Conservation (phyloP, 2,329 filamentous ascomycete genomes). For the Diaporthe helianthi region DNA sequence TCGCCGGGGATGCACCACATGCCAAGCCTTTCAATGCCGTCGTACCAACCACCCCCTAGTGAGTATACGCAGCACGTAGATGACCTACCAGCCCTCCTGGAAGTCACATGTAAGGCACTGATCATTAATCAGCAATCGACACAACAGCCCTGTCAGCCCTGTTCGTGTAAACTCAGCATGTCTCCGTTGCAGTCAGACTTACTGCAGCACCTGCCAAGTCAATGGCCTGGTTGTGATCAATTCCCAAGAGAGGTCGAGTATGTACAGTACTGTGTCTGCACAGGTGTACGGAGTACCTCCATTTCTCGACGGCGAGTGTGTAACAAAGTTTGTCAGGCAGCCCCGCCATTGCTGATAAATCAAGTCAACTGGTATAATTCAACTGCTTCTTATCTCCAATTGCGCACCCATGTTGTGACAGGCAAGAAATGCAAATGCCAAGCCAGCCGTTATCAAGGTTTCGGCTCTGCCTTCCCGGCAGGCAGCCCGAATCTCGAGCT, state of each 20-base stretch:
- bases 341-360: conserved; percentile 21
- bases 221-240: too few species aligned
- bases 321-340: background rate
- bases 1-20: conserved; percentile 13
- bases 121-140: conserved; percentile 1
- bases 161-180: background rate
- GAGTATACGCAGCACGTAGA: too few species aligned
- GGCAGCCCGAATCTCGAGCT: background rate
- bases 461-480: background rate
- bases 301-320: too few species aligned
- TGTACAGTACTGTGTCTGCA: background rate
- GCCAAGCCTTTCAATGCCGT: background rate
- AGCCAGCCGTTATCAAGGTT: background rate
- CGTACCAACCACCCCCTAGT: conserved; percentile 6
- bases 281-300: background rate
- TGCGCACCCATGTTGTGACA: background rate
- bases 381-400: background rate
- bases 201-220: background rate
- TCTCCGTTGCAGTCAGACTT: background rate
- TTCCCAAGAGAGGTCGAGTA: background rate
- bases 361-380: background rate
- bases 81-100: background rate
- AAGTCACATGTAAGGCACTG: background rate
- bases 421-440: conserved; percentile 8
- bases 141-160: background rate